Evolutionary conservation across 352 stramenopile genomes (phyloP).

Genomic region (Pythium folliculosum): DNA sequence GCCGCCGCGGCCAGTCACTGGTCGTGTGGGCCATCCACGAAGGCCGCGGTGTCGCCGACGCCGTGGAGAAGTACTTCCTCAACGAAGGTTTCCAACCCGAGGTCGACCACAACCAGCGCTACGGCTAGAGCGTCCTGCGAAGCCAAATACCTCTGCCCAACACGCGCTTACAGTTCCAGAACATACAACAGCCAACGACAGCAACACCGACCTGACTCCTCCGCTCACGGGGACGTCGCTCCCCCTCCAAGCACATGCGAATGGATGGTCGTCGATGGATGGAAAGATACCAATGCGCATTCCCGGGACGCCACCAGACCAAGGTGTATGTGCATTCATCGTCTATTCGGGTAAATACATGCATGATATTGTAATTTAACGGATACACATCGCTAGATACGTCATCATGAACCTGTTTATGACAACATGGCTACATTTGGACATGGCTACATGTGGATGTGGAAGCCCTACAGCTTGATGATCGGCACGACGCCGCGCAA

Average conservation of each 20-base stretch:
- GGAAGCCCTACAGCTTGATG: conserved; percentile 31
- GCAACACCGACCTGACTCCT: too few species aligned
- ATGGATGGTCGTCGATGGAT: too few species aligned
- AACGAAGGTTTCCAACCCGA: conserved; percentile 76
- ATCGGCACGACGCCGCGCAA: conserved; percentile 32
- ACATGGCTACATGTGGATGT: too few species aligned
- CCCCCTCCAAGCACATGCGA: not conserved
- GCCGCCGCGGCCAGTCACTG: conserved; percentile 95
- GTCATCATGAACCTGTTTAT: not conserved
- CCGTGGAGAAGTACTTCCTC: conserved; percentile 84
- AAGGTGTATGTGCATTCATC: conserved; percentile 24
- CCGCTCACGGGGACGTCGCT: not conserved
- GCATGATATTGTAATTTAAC: conserved; percentile 19
- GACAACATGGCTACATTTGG: conserved; percentile 25
- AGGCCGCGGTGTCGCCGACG: conserved; percentile 91
- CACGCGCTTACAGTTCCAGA: not conserved
- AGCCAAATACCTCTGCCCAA: not conserved
- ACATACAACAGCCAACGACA: not conserved
- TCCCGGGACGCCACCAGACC: not conserved
- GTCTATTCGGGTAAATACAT: conserved; percentile 31
- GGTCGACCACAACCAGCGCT: conserved; percentile 81
- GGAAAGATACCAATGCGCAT: conserved; percentile 14
- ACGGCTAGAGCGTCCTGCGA: conserved; percentile 39
- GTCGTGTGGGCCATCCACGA: conserved; percentile 99
- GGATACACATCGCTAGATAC: conserved; percentile 16